Evolutionary conservation across 345 rosid genomes (phyloP).

Genomic region (Salix purpurea): DNA sequence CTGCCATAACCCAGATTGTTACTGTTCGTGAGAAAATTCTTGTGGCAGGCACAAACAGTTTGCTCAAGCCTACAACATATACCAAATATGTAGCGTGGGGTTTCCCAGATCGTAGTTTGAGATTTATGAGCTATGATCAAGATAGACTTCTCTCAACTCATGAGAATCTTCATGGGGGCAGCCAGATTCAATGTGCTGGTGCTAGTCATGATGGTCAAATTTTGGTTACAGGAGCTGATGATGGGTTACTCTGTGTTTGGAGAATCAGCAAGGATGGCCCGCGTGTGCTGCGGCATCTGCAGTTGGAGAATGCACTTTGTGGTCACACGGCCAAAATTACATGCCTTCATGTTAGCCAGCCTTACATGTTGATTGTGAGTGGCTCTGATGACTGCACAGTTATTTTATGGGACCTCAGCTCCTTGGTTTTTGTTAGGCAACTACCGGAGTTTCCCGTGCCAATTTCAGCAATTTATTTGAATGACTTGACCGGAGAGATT

Average conservation of each 20-base stretch:
- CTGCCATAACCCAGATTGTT: constrained; percentile 76
- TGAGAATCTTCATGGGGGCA: constrained; percentile 92
- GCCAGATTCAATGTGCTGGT: constrained; percentile 85
- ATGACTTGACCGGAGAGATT: constrained; percentile 90
- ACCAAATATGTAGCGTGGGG: constrained; percentile 93
- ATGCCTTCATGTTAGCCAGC: constrained; percentile 91
- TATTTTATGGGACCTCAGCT: constrained; percentile 93
- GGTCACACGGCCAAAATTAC: constrained; percentile 81
- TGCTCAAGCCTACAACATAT: constrained; percentile 88
- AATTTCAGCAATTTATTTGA: constrained; percentile 82
- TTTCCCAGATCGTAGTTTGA: constrained; percentile 91
- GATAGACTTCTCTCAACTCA: constrained; percentile 89
- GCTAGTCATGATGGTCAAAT: constrained; percentile 88
- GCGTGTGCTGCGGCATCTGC: constrained; percentile 51
- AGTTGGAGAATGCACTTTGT: constrained; percentile 72
- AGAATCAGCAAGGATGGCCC: constrained; percentile 67
- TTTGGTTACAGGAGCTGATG: constrained; percentile 93
- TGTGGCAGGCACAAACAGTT: constrained; percentile 58
- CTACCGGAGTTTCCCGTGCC: constrained; percentile 85
- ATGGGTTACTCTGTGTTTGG: constrained; percentile 86
- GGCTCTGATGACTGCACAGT: constrained; percentile 98
- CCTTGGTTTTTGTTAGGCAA: constrained; percentile 78
- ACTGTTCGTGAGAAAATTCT: constrained; percentile 79
- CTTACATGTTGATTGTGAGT: constrained; percentile 89
- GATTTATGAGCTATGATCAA: constrained; percentile 96